A percentile compares a stretch with the other conserved stretches of the same genome.
Conservation (phyloP, 495 filamentous ascomycete genomes). For the Alectoria sarmentosa region DNA sequence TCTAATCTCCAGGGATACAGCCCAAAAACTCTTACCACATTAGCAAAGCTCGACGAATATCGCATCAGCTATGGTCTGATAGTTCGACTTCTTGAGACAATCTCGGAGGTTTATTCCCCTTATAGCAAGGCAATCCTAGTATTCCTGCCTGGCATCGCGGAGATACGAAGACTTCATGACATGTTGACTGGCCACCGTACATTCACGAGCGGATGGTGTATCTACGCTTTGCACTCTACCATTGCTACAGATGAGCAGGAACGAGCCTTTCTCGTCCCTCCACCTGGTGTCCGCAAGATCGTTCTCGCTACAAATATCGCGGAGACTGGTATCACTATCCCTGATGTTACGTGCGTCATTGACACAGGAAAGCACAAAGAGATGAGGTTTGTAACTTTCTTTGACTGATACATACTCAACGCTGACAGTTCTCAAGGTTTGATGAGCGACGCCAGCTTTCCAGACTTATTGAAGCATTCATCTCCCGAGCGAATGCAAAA, state of each 20-base stretch:
- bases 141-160: constrained; percentile 91
- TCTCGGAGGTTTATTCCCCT: constrained; percentile 49
- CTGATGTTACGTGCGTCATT: constrained; percentile 91
- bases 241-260: constrained; percentile 97
- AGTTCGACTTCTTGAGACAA: constrained; percentile 59
- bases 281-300: constrained; percentile 75
- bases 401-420: background rate
- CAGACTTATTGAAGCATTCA: constrained; percentile 82
- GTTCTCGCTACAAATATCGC: constrained; percentile 95
- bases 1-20: constrained; percentile 49
- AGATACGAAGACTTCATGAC: constrained; percentile 83
- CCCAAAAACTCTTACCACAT: constrained; percentile 59
- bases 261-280: constrained; percentile 78
- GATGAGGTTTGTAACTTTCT: constrained; percentile 54
- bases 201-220: constrained; percentile 65
- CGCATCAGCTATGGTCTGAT: constrained; percentile 80
- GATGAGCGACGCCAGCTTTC: constrained; percentile 90
- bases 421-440: constrained; percentile 28
- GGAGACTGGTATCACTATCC: constrained; percentile 95
- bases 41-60: constrained; percentile 76
- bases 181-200: constrained; percentile 62
- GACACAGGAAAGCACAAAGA: constrained; percentile 94
- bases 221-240: constrained; percentile 85
- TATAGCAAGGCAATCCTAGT: constrained; percentile 89
- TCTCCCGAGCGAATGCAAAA: constrained; percentile 89